Percentiles rank a stretch among this genome's conserved stretches.
Conservation (phyloP, 768 basidiomycete genomes). For the Psilocybe sp. region DNA sequence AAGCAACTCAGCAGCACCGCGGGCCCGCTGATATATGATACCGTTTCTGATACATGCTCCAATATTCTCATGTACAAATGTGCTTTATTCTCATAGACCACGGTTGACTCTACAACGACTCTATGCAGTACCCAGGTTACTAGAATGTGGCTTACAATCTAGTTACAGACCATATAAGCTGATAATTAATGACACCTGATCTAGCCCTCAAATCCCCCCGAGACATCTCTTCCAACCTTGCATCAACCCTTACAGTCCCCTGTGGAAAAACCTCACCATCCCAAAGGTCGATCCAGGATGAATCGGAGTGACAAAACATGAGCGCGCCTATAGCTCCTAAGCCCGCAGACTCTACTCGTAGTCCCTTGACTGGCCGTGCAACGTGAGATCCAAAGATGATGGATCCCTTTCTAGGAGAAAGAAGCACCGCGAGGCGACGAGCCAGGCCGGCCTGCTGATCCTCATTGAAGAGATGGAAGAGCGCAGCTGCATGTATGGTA, state of each 20-base stretch:
- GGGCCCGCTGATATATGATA: too few relatives aligned
- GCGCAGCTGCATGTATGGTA: constrained; percentile 35
- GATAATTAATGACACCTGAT: too few relatives aligned
- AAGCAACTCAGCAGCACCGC: too few relatives aligned
- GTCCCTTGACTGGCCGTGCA: constrained; percentile 17
- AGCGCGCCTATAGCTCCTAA: not conserved
- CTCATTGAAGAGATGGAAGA: constrained; percentile 33
- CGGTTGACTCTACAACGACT: too few relatives aligned
- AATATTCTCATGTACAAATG: too few relatives aligned
- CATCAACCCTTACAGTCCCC: not conserved
- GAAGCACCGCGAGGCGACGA: constrained; percentile 22
- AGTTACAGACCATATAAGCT: too few relatives aligned
- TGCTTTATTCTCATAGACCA: too few relatives aligned
- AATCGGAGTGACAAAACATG: constrained; percentile 2
- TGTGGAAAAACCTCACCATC: not conserved
- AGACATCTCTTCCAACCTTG: not conserved
- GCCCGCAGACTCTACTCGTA: not conserved
- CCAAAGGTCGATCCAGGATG: not conserved
- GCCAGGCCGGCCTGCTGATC: constrained; percentile 24
- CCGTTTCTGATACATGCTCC: too few relatives aligned
- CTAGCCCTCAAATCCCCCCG: not conserved
- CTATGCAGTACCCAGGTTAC: too few relatives aligned
- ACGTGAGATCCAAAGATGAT: constrained; percentile 32
- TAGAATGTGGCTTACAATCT: too few relatives aligned
- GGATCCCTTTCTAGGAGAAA: constrained; percentile 26